These are phyloP conservation scores for Saxispiralis lemnorum DNA, from an alignment of 495 filamentous ascomycete genomes.

Conservation along the genomic window DNA sequence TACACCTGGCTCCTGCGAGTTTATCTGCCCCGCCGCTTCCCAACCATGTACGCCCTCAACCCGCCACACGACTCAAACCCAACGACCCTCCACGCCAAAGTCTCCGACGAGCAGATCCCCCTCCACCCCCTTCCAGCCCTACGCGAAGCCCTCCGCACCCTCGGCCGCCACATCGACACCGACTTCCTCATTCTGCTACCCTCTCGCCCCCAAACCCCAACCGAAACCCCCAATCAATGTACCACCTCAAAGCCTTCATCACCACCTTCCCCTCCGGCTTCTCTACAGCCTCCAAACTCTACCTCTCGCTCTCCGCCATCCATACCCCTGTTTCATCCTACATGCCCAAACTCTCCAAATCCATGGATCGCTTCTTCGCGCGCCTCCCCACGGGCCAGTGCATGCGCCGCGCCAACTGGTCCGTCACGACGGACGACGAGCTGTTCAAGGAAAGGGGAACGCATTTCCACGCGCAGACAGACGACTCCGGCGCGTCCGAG, in stretches of 20 bases:
- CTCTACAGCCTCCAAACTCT: conserved; percentile 45
- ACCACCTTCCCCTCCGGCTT: conserved; percentile 63
- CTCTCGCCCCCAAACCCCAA: conserved; percentile 18
- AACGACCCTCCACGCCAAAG: conserved; percentile 20
- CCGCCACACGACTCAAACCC: not conserved
- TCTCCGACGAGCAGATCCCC: conserved; percentile 30
- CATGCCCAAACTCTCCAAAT: conserved; percentile 46
- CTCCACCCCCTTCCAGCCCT: conserved; percentile 19
- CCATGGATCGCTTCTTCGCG: conserved; percentile 64
- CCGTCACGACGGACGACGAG: conserved; percentile 36
- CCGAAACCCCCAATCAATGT: conserved; percentile 28
- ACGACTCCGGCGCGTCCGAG: conserved; percentile 1
- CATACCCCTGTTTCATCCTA: conserved; percentile 42
- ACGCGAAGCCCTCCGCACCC: conserved; percentile 26
- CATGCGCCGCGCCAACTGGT: conserved; percentile 47
- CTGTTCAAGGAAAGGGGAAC: conserved; percentile 40
- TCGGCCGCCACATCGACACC: conserved; percentile 48
- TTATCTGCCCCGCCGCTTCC: conserved; percentile 51
- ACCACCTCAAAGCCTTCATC: conserved; percentile 48
- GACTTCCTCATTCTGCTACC: conserved; percentile 63
- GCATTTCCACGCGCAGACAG: conserved; percentile 22
- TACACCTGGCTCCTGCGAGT: conserved; percentile 44
- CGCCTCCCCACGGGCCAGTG: conserved; percentile 35
- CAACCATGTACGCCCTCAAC: conserved; percentile 38
- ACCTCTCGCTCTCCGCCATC: conserved; percentile 42